A percentile compares a stretch with the other conserved stretches of the same genome.
phyloP scores from a whole-genome alignment of 495 filamentous ascomycete species.

The Aspergillus taichungensis region DNA sequence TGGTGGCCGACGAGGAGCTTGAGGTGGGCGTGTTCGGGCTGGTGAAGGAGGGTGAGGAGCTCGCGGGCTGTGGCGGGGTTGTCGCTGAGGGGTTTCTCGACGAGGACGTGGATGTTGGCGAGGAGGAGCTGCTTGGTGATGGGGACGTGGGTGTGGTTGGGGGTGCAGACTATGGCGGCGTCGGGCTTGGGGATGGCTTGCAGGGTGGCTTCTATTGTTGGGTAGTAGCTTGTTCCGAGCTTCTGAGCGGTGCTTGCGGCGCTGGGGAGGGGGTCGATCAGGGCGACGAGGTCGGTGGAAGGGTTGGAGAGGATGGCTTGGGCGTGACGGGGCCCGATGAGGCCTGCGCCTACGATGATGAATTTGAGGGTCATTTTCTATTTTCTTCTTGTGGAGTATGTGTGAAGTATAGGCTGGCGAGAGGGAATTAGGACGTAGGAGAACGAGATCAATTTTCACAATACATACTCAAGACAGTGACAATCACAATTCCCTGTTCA shows the following conservation, averaged over 20 bases:
- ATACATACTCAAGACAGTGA: no score
- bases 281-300: conserved; percentile 35
- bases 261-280: conserved; percentile 41
- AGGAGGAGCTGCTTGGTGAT: conserved; percentile 41
- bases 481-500: no score
- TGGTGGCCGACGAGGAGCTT: conserved; percentile 51
- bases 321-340: conserved; percentile 50
- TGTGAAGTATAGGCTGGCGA: no score
- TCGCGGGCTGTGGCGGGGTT: conserved; percentile 30
- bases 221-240: conserved; percentile 24
- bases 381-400: not conserved
- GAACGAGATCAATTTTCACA: no score
- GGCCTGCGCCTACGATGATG: conserved; percentile 47
- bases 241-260: conserved; percentile 17
- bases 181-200: conserved; percentile 27
- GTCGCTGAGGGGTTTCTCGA: conserved; percentile 50
- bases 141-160: conserved; percentile 48
- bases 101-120: conserved; percentile 43
- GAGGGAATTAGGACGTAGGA: no score
- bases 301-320: conserved; percentile 40
- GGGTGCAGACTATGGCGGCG: conserved; percentile 52
- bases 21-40: conserved; percentile 19
- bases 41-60: conserved; percentile 17
- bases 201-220: conserved; percentile 35
- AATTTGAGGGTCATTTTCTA: conserved; percentile 27